These are phyloP conservation scores for Pholiota microspora DNA, from an alignment of 768 basidiomycete genomes.

Conservation along the genomic window DNA sequence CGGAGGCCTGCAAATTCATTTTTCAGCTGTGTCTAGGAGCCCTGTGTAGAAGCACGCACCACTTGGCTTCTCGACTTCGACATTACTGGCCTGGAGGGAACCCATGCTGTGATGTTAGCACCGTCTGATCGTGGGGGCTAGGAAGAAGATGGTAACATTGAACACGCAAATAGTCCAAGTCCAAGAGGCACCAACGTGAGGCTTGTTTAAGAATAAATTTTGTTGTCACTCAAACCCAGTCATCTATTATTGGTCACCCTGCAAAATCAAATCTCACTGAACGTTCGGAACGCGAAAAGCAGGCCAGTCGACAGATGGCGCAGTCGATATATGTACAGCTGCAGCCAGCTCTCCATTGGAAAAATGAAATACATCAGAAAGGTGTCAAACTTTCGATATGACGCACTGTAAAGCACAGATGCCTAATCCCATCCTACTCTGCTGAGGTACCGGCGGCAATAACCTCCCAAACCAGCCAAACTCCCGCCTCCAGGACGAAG, in stretches of 20 bases:
- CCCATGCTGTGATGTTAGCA: not conserved
- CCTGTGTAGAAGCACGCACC: no score
- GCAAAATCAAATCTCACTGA: not conserved
- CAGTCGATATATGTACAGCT: not conserved
- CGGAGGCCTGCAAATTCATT: no score
- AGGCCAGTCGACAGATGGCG: not conserved
- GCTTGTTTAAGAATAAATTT: conserved; percentile 1
- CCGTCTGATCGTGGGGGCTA: not conserved
- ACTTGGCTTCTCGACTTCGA: not conserved
- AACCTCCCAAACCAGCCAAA: not conserved
- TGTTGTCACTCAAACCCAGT: not conserved
- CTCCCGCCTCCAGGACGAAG: not conserved
- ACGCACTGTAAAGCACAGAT: not conserved
- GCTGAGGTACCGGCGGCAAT: not conserved
- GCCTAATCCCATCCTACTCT: not conserved
- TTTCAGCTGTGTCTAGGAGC: no score
- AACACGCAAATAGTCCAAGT: not conserved
- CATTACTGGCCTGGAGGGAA: not conserved
- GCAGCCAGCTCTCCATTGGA: not conserved
- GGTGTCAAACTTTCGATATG: not conserved
- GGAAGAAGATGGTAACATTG: not conserved
- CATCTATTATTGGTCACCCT: not conserved
- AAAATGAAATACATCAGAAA: conserved; percentile 2
- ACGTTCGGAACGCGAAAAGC: not conserved
- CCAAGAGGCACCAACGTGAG: not conserved